Base-by-base conservation (phyloP, 371 early-diverging fungal genomes). In the Dichotomocladium elegans region DNA sequence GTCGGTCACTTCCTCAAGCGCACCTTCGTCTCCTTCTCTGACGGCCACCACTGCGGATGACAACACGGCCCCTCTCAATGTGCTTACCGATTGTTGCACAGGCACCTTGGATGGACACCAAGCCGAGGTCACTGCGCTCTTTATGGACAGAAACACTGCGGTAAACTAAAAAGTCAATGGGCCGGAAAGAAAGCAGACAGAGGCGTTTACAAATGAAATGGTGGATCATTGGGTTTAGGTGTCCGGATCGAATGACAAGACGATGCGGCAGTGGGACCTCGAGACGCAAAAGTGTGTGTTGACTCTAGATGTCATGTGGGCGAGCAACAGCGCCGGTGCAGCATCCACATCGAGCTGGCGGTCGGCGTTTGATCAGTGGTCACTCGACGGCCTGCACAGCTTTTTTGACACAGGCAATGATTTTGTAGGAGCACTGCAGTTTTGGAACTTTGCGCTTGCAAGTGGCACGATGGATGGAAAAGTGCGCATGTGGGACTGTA, bases 181-280 rank as follows among this genome's bases (percentile, higher is more conserved):
- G 22, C 4, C 10, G 31, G 47, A 47, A 31, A 0, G 34, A 15
- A 19, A 4, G 22, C 21, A 47, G 47, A 3, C 14, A 22, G n/a
- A 33, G 8, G 33, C 33, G 10, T 33, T 7, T 11, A 29, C 3
- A 21, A 28, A 29, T 22, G 24, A 6, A n/a, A 22, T 50, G 22
- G 10, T 46, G 37, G 17, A 11, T 15, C 44, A 27, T 29, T 31
- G 2, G 17, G 11, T 17, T 27, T 51, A 79, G 70, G 72, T 94
- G 2, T 86, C 90, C n/a, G 95, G 94, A 17, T 82, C 90, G 7
- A 83, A 89, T 27, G 97, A 98, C 73, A 82, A 85, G 57, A 91
- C 94, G 3, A 87, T 94, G 59, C 82, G 86, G 34, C 87, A 92
- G 45, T 98, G 95, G 95, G 93, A 93, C 66, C 47, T 92, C 57